Percentiles rank a stretch among this genome's conserved stretches.
phyloP scores from a whole-genome alignment of 139 green algal genomes.

The Micromonas pusilla region DNA sequence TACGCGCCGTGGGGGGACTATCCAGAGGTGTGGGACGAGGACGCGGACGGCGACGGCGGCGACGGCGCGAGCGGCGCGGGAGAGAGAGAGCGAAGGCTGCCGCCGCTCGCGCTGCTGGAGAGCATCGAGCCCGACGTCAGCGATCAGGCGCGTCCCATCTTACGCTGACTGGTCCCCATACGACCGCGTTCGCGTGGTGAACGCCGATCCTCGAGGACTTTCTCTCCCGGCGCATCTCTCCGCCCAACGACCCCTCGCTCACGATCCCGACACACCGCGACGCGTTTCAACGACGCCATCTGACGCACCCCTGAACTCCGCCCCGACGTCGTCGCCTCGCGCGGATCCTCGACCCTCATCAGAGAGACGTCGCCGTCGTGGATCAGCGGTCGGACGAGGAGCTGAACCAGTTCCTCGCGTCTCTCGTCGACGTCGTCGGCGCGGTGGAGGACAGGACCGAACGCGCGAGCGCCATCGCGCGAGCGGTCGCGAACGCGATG shows the following conservation, averaged over 20 bases:
- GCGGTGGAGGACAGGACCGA: background rate
- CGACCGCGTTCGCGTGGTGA: too few relatives aligned
- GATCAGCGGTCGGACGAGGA: background rate
- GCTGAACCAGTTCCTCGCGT: background rate
- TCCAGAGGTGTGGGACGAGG: background rate
- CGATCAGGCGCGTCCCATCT: too few relatives aligned
- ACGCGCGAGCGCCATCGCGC: background rate
- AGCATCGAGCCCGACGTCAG: constrained; percentile 2
- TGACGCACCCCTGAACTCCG: too few relatives aligned
- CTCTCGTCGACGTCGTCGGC: background rate
- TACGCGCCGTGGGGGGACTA: background rate
- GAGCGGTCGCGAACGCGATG: background rate
- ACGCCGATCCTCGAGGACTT: too few relatives aligned
- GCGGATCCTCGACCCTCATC: too few relatives aligned
- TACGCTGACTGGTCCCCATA: too few relatives aligned
- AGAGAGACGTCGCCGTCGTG: background rate
- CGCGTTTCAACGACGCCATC: too few relatives aligned
- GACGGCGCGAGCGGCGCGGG: background rate
- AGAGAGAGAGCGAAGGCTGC: background rate
- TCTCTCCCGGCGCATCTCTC: too few relatives aligned
- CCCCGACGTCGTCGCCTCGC: too few relatives aligned
- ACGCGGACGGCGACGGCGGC: background rate
- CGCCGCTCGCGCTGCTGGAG: background rate
- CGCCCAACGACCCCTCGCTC: too few relatives aligned
- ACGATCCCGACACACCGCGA: too few relatives aligned